These are phyloP conservation scores for Penicillium ochrochloron DNA, from an alignment of 495 filamentous ascomycete genomes.

Conservation along the genomic window DNA sequence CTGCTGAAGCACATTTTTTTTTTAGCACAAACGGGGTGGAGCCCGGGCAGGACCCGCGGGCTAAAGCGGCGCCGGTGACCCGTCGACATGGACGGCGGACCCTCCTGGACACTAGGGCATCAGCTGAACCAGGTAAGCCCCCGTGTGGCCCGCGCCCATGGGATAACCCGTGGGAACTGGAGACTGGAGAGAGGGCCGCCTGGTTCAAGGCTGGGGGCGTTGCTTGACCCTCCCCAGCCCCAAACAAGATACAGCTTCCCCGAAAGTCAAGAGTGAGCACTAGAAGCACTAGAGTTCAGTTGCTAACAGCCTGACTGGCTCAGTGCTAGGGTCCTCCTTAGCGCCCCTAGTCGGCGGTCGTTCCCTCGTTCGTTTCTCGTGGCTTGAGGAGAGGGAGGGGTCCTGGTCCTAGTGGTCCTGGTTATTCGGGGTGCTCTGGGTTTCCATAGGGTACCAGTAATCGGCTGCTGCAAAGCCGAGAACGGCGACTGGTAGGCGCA, in stretches of 20 bases:
- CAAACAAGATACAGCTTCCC: not conserved
- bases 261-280: not conserved
- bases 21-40: slow-evolving; percentile 31
- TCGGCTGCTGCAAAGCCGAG: slow-evolving; percentile 15
- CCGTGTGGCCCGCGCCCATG: slow-evolving; percentile 8
- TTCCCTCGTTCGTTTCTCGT: not conserved
- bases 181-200: not conserved
- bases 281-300: not conserved
- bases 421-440: slow-evolving; percentile 10
- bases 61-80: slow-evolving; percentile 44
- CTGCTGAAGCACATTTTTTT: slow-evolving; percentile 14
- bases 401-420: not conserved
- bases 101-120: slow-evolving; percentile 32
- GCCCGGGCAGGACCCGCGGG: slow-evolving; percentile 29
- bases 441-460: slow-evolving; percentile 16
- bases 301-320: not conserved
- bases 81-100: slow-evolving; percentile 47
- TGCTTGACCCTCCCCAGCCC: slow-evolving; percentile 1
- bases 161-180: slow-evolving; percentile 6
- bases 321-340: not conserved
- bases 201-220: not conserved
- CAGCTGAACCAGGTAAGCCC: slow-evolving; percentile 37
- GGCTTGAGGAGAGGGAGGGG: not conserved
- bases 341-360: not conserved
- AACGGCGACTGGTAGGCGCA: slow-evolving; percentile 20